phyloP scores from a whole-genome alignment of 2,329 filamentous ascomycete species.

The Aaosphaeria pasadenensis region DNA sequence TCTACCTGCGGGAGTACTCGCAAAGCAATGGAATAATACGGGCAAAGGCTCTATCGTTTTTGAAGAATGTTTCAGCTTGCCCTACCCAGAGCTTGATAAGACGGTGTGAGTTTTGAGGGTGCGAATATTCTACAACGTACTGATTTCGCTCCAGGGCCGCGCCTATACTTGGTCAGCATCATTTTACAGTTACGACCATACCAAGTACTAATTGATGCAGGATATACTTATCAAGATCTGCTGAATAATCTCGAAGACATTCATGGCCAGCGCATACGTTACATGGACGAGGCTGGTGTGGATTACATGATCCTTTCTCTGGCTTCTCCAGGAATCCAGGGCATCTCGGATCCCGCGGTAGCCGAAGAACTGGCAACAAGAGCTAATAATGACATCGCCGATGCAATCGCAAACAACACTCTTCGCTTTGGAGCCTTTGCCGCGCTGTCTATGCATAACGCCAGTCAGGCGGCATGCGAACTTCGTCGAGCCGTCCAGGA shows the following conservation, averaged over 20 bases:
- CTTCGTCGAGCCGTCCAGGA: not conserved
- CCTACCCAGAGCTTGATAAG: not conserved
- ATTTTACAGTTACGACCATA: too few species aligned
- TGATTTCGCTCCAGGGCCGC: not conserved
- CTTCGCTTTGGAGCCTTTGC: not conserved
- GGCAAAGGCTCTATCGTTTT: not conserved
- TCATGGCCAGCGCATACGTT: not conserved
- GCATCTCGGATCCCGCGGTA: not conserved
- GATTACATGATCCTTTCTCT: not conserved
- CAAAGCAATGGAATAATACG: not conserved
- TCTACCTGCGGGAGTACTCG: not conserved
- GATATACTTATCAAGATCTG: not conserved
- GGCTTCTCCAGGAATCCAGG: not conserved
- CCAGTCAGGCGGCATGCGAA: not conserved
- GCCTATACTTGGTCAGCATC: not conserved
- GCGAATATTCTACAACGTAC: too few species aligned
- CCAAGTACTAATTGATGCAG: not conserved
- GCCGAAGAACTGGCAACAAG: not conserved
- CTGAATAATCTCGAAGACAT: not conserved
- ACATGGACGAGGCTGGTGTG: not conserved
- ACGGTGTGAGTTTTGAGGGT: not conserved
- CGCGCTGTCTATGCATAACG: not conserved
- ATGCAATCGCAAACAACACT: not conserved
- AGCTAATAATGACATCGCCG: not conserved
- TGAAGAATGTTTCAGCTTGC: not conserved